Base-by-base conservation (phyloP, 805 yeast genomes). In the Blastobotrys chiropterorum region DNA sequence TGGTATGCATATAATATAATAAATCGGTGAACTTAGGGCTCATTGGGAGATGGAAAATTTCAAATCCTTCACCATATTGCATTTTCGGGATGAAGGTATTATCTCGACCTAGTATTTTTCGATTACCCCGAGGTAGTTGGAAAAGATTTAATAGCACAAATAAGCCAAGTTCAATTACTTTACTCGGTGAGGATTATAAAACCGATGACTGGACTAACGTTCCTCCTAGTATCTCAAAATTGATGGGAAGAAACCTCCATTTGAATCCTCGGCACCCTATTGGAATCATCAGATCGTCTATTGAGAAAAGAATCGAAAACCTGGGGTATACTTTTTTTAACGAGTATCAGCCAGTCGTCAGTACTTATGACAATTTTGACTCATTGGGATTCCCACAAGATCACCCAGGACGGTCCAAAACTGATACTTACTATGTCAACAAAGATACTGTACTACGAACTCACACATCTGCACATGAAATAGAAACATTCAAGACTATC, bases 401-500 rank as follows among this genome's bases (percentile, higher is more conserved):
- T 63, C 99, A 94, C 66, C 96, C 96, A 0, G 97, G 99, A 2
- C 76, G 99, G 62, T 81, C 94, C 16, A 86, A 80, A 62, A 85
- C 95, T 2, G 99, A 94, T 66, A 92, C 99, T 0, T 94, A 94
- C 68, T 94, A 94, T 62, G 65, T 94, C 49, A 90, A 94, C 69
- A 76, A 81, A 49, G 77, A 78, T 17, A 72, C 83, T 31, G 72
- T 94, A 26, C 71, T 94, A 54, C 75, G 99, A 62, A 94, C 99
- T 0, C 99, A 94, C 65, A 92, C 99, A 0, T 90, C 97, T 1
- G 99, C 99, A 0, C 99, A 94, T 67, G 99, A 94, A 69, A 80
- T 78, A 59, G 90, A 86, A 62, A 89, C 97, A 63, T 92, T 89
- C 69, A 72, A 75, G 44, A 68, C 69, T 1, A 75, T 82, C 49